phyloP scores from a whole-genome alignment of 2,329 filamentous ascomycete genomes.

The Cercospora janseana region DNA sequence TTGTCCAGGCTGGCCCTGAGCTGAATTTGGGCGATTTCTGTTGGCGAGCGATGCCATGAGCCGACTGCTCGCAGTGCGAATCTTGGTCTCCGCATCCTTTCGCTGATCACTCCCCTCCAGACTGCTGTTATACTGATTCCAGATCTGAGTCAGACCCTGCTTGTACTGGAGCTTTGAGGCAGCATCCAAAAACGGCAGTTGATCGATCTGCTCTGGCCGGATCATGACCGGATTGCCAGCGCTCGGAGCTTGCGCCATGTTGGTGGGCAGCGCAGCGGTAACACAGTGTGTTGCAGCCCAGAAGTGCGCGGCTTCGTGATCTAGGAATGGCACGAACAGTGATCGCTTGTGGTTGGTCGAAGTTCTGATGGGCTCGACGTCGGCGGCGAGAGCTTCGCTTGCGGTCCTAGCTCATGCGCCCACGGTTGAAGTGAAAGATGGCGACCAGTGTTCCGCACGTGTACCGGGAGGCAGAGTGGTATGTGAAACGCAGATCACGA shows the following conservation, averaged over 20 bases:
- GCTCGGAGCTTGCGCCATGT: conserved; percentile 17
- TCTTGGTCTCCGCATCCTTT: conserved; percentile 54
- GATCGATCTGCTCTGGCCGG: conserved; percentile 53
- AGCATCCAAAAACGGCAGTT: conserved; percentile 53
- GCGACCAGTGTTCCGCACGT: too few relatives aligned
- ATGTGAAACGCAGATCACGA: too few relatives aligned
- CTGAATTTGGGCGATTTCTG: conserved; percentile 25
- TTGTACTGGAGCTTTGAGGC: conserved; percentile 57
- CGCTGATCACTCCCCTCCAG: conserved; percentile 50
- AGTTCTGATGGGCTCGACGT: too few relatives aligned
- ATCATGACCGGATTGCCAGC: conserved; percentile 36
- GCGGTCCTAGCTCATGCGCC: too few relatives aligned
- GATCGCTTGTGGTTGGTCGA: too few relatives aligned
- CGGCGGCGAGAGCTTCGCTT: too few relatives aligned
- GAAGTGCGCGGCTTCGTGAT: too few relatives aligned
- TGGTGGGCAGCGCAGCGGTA: too few relatives aligned
- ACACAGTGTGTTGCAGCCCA: too few relatives aligned
- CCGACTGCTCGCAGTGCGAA: conserved; percentile 46
- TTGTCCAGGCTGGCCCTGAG: conserved; percentile 17
- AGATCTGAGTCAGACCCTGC: conserved; percentile 53
- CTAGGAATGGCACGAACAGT: too few relatives aligned
- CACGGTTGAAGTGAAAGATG: too few relatives aligned
- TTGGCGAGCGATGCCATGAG: conserved; percentile 39
- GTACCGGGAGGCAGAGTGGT: too few relatives aligned
- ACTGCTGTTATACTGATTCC: conserved; percentile 52